Evolutionary conservation across 768 basidiomycete species (phyloP).

Genomic region (Pulveroboletus sp.): DNA sequence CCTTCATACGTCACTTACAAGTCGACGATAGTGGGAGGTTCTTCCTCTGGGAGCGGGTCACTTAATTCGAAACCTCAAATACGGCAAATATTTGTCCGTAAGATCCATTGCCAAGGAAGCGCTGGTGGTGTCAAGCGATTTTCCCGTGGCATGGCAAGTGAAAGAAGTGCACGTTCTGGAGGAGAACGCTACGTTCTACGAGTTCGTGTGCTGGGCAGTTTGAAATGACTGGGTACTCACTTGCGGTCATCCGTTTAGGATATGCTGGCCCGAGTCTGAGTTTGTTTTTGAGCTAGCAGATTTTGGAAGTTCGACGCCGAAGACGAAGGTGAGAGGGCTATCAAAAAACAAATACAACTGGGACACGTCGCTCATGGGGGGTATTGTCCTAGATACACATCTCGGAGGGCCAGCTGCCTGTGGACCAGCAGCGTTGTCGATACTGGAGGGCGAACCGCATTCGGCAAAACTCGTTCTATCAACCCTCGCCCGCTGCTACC

Average conservation of each 20-base stretch:
- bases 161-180: constrained; percentile 23
- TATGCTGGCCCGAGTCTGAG: constrained; percentile 28
- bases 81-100: constrained; percentile 28
- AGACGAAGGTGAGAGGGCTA: constrained; percentile 23
- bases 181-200: constrained; percentile 26
- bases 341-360: background rate
- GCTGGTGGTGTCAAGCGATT: constrained; percentile 23
- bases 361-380: background rate
- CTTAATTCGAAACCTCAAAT: constrained; percentile 29
- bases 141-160: constrained; percentile 26
- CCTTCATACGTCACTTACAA: background rate
- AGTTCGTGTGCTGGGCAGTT: constrained; percentile 12
- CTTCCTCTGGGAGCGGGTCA: constrained; percentile 27
- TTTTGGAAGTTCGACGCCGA: constrained; percentile 22
- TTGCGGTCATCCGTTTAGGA: constrained; percentile 9
- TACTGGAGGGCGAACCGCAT: constrained; percentile 30
- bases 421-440: constrained; percentile 25
- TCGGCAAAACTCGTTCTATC: constrained; percentile 28
- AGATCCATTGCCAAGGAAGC: constrained; percentile 24
- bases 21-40: constrained; percentile 24
- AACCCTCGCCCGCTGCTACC: constrained; percentile 13
- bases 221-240: background rate
- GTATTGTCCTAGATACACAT: constrained; percentile 16
- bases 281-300: constrained; percentile 26
- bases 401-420: constrained; percentile 19